Base-by-base conservation (phyloP, 208 protist genomes). In the Trypanosoma vivax region DNA sequence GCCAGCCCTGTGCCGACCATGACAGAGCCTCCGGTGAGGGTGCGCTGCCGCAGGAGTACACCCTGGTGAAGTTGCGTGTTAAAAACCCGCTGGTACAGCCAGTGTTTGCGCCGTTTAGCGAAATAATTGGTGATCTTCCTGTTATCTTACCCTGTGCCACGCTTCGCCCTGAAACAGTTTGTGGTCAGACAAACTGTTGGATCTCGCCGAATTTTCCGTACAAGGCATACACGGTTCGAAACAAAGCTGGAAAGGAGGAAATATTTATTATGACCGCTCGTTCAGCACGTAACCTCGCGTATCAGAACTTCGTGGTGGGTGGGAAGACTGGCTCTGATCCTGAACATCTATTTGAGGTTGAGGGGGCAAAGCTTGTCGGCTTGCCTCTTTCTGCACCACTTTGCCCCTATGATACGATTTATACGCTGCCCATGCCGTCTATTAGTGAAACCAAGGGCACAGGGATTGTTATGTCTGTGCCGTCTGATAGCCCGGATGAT, bases 121-220 rank as follows among this genome's bases (percentile, higher is more conserved):
- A 82, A 23, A 39, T 87, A 60, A 82, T 88, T 46, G 71, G 68
- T 30, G 60, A 76, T 50, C 73, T 81, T 40, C 30, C 45, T 19
- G 87, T 99, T n/a, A 96, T 94, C 63, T 70, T 99, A 5, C 89
- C 96, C 5, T 90, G 96, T 24, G 99, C 97, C 7, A 99, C 99
- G n/a, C 87, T 99, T 2, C 83, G 99, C 25, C 95, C 99, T 23
- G 98, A 99, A 80, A 99, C 99, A 25, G 99, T 99, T 88, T 92
- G 92, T 66, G 90, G 88, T 10, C 98, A 99, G 76, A 99, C 98
- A 37, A 99, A 99, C 78, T 99, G 96, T 83, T 99, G 97, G 97
- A 76, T 99, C 13, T 79, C 93, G 18, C 98, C 97, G 31, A 85
- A 86, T 33, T 89, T 97, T 29, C 67, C 79, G 19, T 99, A 99